Base-by-base conservation (phyloP, 139 green algal genomes). In the Eudorina sp. region DNA sequence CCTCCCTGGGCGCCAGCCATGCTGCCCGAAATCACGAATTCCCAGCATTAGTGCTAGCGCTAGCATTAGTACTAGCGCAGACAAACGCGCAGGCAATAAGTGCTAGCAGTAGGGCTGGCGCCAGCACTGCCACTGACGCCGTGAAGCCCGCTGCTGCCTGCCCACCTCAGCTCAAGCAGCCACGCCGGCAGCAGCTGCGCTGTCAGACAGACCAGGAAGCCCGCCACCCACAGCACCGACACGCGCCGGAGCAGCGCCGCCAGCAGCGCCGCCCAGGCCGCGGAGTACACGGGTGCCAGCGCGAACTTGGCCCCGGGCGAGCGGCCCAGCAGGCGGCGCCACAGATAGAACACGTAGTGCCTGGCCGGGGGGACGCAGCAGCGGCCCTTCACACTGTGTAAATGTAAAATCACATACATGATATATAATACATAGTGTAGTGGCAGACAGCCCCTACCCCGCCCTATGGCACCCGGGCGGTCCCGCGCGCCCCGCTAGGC, bases 331-430 rank as follows among this genome's bases (percentile, higher is more conserved):
- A 92, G 9, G 16, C 85, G 81, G 45, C 94, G 93, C 96, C 97
- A 99, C 8, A 98, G 23, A 91, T 99, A 99, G 84, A 99, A 99
- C 0, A 92, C 96, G 89, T 98, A 98, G 91, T 99, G 97, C 58
- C 97, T 87, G 81, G 58, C 58, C 11, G 62, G 58, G 62, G 31
- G 13, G n/a, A n/a, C n/a, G n/a, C n/a, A n/a, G n/a, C n/a, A n/a
- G n/a, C n/a, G n/a, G n/a, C n/a, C n/a, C n/a, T n/a, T n/a, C n/a
- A n/a, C n/a, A n/a, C n/a, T n/a, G n/a, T n/a, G n/a, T n/a, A n/a
- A n/a, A n/a, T n/a, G n/a, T n/a, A n/a, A n/a, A n/a, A n/a, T n/a
- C n/a, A n/a, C n/a, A n/a, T n/a, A n/a, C n/a, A n/a, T n/a, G n/a
- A n/a, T n/a, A n/a, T n/a, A n/a, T n/a, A n/a, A n/a, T n/a, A n/a